Evolutionary conservation across 257 asterid species (phyloP).

Genomic region (Cynanchum wilfordii): DNA sequence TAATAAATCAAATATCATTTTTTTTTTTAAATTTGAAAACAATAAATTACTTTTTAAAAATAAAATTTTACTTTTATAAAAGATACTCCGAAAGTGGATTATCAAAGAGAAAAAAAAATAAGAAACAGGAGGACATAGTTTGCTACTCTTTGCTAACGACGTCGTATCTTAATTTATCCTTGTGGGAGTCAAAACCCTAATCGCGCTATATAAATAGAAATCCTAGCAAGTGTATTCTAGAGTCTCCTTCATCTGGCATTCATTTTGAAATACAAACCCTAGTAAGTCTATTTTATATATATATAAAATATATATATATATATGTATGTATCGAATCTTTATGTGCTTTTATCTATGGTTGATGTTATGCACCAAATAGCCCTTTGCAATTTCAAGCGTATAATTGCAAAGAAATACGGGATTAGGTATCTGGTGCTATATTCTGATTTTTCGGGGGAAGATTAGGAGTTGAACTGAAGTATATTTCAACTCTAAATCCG

Average conservation of each 20-base stretch:
- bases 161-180: background rate
- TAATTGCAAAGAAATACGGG: slow-evolving; percentile 59
- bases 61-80: too few relatives aligned
- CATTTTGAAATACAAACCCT: background rate
- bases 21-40: too few relatives aligned
- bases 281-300: background rate
- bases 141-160: background rate
- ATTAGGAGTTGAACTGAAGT: slow-evolving; percentile 19
- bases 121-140: background rate
- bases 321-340: background rate
- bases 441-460: slow-evolving; percentile 23
- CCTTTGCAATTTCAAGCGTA: slow-evolving; percentile 49
- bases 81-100: too few relatives aligned
- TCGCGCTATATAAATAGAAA: background rate
- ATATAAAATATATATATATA: too few relatives aligned
- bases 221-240: too few relatives aligned
- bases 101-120: too few relatives aligned
- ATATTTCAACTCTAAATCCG: slow-evolving; percentile 30
- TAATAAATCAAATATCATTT: too few relatives aligned
- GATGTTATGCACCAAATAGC: slow-evolving; percentile 48
- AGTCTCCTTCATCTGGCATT: background rate
- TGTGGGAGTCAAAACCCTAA: background rate
- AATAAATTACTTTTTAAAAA: too few relatives aligned
- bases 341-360: background rate
- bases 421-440: slow-evolving; percentile 53